Evolutionary conservation across 768 basidiomycete species (phyloP), one percentile per base, ranked within the genome.

Genomic region (Suillus placidus): DNA sequence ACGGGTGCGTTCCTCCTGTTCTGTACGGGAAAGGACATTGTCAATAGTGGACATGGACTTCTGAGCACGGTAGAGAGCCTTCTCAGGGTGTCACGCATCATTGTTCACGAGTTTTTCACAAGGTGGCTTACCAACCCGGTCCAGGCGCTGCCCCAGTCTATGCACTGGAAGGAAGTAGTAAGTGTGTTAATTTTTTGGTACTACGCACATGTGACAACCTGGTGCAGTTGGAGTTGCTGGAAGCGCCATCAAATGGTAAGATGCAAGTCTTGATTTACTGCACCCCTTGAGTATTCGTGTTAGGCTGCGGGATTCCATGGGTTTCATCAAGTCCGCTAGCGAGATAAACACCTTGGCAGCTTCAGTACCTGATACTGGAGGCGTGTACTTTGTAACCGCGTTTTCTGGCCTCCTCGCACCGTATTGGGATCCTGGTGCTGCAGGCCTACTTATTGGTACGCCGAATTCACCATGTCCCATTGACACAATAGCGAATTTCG

Each of bases 1-100:
- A 98, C 97, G 2, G 97, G 97, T 37, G 95, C 95, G 43, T 99
- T 99, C 83, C 81, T 99, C 69, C 80, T 99, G 35, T 98, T 97
- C 84, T 93, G 93, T 80, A 98, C 97, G 1, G 97, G 97, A 3
- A 81, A 80, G 26, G 90, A 97, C 34, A 89, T 94, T 47, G 91
- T 99, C 30, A 83, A 90, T 74, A 97, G 94, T 71, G 82, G 78
- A 35, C 91, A 97, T 72, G 97, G 97, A 5, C 78, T 99, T 64
- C 79, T 99, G 71, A 94, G 91, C 70, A 98, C 97, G 2, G 94
- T 93, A 57, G 4, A 35, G 34, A n/a, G 35, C 38, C 5, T 43
- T 14, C 6, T 23, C 20, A 16, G 16, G 56, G 10, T 45, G 16
- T 64, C n/a, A 38, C 30, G 37, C 26, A 35, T 45, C 14, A 61